Evolutionary conservation across 108 stramenopile genomes (phyloP).

Genomic region (Fragilariopsis cylindrus): DNA sequence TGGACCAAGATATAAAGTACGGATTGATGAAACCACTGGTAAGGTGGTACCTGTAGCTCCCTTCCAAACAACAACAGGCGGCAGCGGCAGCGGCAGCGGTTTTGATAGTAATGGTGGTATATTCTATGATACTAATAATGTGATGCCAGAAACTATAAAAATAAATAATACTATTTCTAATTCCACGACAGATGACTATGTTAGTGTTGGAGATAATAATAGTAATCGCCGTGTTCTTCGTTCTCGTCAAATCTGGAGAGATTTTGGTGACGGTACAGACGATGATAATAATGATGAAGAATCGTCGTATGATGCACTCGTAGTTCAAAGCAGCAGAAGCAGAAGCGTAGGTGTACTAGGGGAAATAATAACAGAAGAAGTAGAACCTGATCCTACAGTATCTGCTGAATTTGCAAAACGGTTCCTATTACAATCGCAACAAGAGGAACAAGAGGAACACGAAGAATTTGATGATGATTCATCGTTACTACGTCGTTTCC

Average conservation of each 20-base stretch:
- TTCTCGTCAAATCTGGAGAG: conserved; percentile 1
- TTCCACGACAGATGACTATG: not conserved
- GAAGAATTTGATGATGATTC: not conserved
- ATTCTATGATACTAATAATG: not conserved
- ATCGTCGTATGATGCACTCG: not conserved
- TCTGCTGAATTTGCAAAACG: not conserved
- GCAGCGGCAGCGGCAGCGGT: not conserved
- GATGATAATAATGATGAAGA: not conserved
- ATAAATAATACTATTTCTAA: not conserved
- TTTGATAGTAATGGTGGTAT: not conserved
- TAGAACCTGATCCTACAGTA: not conserved
- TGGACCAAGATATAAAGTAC: not conserved
- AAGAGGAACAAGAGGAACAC: not conserved
- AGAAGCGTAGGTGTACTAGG: not conserved
- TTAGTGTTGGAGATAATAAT: not conserved
- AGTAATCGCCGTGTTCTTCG: not conserved
- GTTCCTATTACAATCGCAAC: not conserved
- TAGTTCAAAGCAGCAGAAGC: not conserved
- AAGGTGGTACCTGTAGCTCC: not conserved
- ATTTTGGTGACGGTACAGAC: not conserved
- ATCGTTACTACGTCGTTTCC: not conserved
- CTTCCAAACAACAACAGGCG: not conserved
- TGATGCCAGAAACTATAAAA: not conserved
- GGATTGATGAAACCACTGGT: not conserved
- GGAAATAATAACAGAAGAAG: not conserved